These are phyloP conservation scores for Wallacemonas sp. DNA, from an alignment of 208 protist species.

Conservation along the genomic window DNA sequence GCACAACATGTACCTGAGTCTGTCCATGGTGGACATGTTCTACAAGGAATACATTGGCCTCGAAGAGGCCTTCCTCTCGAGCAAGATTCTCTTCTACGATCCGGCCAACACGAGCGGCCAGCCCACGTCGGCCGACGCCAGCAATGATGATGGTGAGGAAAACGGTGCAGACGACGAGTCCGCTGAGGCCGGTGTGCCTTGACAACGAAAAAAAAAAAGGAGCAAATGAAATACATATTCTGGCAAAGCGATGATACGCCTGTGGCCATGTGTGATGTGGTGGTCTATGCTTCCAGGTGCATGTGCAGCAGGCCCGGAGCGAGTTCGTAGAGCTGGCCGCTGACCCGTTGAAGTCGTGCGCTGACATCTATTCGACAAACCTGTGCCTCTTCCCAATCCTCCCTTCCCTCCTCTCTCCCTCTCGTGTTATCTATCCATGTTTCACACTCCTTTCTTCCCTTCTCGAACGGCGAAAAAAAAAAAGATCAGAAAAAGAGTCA, in stretches of 20 bases:
- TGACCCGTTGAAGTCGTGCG: too few species aligned
- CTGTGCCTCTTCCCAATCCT: too few species aligned
- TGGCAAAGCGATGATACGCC: background rate
- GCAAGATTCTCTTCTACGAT: conserved; percentile 63
- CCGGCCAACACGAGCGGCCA: conserved; percentile 5
- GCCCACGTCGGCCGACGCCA: background rate
- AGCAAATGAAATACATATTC: background rate
- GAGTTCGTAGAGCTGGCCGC: too few species aligned
- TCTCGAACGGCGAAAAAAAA: conserved; percentile 6
- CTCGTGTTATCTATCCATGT: too few species aligned
- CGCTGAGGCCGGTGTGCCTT: background rate
- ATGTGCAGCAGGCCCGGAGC: too few species aligned
- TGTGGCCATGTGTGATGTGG: too few species aligned
- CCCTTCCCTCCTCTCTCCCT: background rate
- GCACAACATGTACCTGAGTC: conserved; percentile 68
- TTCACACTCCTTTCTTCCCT: background rate
- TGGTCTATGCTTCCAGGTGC: too few species aligned
- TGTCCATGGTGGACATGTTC: conserved; percentile 51
- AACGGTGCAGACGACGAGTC: conserved; percentile 23
- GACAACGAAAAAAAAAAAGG: conserved; percentile 8
- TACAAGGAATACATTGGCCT: conserved; percentile 59
- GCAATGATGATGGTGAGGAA: background rate
- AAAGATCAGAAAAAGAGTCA: background rate
- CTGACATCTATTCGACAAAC: too few species aligned
- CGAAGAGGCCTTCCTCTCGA: conserved; percentile 74